Conservation (phyloP, 2,329 filamentous ascomycete species). For the Chaetomium olivaceum region DNA sequence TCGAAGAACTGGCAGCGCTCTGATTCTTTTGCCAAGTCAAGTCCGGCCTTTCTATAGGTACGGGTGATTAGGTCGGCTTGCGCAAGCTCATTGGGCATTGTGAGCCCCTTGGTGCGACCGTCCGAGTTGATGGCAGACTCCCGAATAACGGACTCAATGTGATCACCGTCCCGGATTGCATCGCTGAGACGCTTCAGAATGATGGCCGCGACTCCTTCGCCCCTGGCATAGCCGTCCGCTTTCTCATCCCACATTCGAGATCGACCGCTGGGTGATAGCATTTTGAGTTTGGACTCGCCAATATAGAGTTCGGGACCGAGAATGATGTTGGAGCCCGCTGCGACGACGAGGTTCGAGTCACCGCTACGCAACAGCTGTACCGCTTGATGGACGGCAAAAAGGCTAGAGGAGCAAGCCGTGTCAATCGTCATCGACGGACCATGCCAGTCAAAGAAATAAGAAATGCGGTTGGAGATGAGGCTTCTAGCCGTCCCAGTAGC, state of each 20-base stretch:
- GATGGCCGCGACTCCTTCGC: constrained; percentile 51
- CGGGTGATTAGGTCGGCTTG: constrained; percentile 46
- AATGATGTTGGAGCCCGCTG: constrained; percentile 16
- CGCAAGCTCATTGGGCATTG: constrained; percentile 46
- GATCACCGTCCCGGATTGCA: constrained; percentile 46
- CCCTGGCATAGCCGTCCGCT: constrained; percentile 55
- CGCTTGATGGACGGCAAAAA: constrained; percentile 35
- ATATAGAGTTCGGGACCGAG: constrained; percentile 31
- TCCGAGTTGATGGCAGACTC: constrained; percentile 48
- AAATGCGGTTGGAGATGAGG: constrained; percentile 39
- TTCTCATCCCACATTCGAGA: constrained; percentile 47
- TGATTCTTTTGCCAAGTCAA: too few species aligned
- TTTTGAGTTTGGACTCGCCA: constrained; percentile 39
- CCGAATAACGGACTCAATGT: constrained; percentile 45
- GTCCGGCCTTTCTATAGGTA: too few species aligned
- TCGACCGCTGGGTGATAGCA: constrained; percentile 41
- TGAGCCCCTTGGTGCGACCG: constrained; percentile 50
- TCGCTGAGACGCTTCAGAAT: constrained; percentile 48
- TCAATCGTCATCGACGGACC: constrained; percentile 28
- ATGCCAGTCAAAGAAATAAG: constrained; percentile 37
- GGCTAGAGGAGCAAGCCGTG: constrained; percentile 25
- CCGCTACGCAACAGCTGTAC: constrained; percentile 35
- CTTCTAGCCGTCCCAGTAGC: constrained; percentile 35
- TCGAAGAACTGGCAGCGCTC: constrained; percentile 43
- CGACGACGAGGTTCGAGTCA: constrained; percentile 38